Conservation (phyloP, 2,329 filamentous ascomycete species). For the Cladosporium sphaerospermum region DNA sequence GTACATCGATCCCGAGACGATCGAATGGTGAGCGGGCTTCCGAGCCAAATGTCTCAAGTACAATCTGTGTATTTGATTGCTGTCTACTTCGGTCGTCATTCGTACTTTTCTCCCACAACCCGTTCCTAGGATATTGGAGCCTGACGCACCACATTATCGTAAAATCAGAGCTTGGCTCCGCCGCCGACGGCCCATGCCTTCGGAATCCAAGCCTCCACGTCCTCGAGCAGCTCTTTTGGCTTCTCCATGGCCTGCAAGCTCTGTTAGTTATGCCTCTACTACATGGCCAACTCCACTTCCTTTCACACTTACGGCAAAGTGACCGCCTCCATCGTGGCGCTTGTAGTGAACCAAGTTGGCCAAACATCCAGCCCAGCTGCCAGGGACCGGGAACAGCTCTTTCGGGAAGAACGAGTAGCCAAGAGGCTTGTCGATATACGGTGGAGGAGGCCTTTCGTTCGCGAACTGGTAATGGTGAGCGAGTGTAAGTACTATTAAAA, state of each 20-base stretch:
- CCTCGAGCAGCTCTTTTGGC: slow-evolving; percentile 26
- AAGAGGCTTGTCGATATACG: slow-evolving; percentile 35
- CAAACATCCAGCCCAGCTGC: slow-evolving; percentile 30
- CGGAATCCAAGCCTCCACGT: slow-evolving; percentile 30
- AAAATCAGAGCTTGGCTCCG: slow-evolving; percentile 4
- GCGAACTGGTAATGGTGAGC: not conserved
- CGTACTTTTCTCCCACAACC: not conserved
- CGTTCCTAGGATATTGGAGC: not conserved
- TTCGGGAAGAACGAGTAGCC: slow-evolving; percentile 41
- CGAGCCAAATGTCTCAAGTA: not conserved
- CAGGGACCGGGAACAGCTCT: slow-evolving; percentile 36
- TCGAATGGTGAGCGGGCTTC: not conserved
- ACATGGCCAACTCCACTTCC: not conserved
- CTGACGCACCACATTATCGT: not conserved
- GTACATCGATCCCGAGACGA: not conserved
- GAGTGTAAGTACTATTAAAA: no score
- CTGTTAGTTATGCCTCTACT: not conserved
- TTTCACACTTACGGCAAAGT: slow-evolving; percentile 31
- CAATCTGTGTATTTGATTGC: not conserved
- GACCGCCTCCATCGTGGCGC: slow-evolving; percentile 34
- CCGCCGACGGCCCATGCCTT: slow-evolving; percentile 24
- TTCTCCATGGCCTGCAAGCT: slow-evolving; percentile 29
- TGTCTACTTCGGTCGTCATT: not conserved
- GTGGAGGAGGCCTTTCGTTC: slow-evolving; percentile 6
- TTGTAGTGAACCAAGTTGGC: slow-evolving; percentile 33